phyloP scores from a whole-genome alignment of 2,329 filamentous ascomycete genomes.

The Cytospora schulzeri region DNA sequence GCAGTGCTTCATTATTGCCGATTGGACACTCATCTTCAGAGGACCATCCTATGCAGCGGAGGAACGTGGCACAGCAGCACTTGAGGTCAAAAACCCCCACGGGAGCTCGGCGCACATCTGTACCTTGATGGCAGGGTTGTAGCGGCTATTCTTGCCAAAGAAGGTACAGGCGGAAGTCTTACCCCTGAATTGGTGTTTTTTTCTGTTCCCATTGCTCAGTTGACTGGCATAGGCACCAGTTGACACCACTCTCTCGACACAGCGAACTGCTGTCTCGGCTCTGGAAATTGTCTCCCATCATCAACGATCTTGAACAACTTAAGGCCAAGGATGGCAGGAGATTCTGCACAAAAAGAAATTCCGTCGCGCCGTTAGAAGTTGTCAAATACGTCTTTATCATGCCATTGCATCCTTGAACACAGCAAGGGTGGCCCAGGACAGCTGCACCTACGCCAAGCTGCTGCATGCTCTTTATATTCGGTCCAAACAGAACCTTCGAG shows the following conservation, averaged over 20 bases:
- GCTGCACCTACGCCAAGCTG: slow-evolving; percentile 12
- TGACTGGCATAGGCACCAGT: too few species aligned
- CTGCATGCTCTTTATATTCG: slow-evolving; percentile 1
- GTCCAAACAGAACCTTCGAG: slow-evolving; percentile 4
- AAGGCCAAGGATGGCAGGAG: too few species aligned
- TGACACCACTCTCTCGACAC: background rate
- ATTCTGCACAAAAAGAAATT: too few species aligned
- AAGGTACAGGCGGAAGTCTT: background rate
- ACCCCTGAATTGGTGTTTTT: background rate
- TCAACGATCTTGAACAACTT: too few species aligned
- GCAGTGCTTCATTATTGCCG: background rate
- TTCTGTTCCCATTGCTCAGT: background rate
- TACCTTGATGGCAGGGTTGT: background rate
- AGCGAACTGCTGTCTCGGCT: too few species aligned
- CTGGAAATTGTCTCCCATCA: too few species aligned
- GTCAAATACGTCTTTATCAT: background rate
- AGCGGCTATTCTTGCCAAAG: background rate
- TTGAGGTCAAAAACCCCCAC: background rate
- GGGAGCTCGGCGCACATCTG: background rate
- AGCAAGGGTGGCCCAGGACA: background rate
- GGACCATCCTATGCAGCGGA: background rate
- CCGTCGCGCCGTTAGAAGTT: background rate
- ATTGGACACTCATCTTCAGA: background rate
- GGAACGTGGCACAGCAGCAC: background rate
- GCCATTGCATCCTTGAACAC: background rate